A percentile compares a stretch with the other conserved stretches of the same genome.
Evolutionary conservation across 768 basidiomycete genomes (phyloP).

Genomic region (Termitomyces sp.): DNA sequence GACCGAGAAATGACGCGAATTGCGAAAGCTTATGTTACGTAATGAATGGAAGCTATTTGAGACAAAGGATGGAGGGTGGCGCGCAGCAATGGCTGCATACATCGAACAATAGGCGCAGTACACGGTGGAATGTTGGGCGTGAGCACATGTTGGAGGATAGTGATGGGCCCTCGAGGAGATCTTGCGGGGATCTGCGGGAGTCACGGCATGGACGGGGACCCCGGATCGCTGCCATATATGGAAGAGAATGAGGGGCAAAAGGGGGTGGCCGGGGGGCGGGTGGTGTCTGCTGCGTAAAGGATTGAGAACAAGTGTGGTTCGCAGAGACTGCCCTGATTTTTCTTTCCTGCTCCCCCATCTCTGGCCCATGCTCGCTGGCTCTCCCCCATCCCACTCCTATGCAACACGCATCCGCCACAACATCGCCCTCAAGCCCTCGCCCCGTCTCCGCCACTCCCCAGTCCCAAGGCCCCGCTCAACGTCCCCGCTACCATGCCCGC

Average conservation of each 20-base stretch:
- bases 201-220: constrained; percentile 14
- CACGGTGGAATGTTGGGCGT: neutral
- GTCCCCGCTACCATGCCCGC: constrained; percentile 22
- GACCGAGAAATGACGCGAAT: constrained; percentile 5
- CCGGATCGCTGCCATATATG: constrained; percentile 11
- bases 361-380: constrained; percentile 10
- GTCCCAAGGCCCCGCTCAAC: constrained; percentile 28
- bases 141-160: neutral
- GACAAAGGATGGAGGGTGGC: neutral
- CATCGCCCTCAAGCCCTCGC: constrained; percentile 46
- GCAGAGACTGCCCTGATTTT: constrained; percentile 18
- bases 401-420: constrained; percentile 54
- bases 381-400: constrained; percentile 35
- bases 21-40: neutral
- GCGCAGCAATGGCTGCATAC: too few relatives aligned
- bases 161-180: constrained; percentile 1
- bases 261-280: constrained; percentile 5
- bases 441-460: constrained; percentile 45
- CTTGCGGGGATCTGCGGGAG: constrained; percentile 24
- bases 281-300: constrained; percentile 14
- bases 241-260: constrained; percentile 9
- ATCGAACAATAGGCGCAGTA: too few relatives aligned
- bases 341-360: constrained; percentile 22
- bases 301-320: constrained; percentile 6
- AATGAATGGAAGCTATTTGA: neutral